phyloP scores from a whole-genome alignment of 2,329 filamentous ascomycete genomes.

The Chaetomiaceae sp. region DNA sequence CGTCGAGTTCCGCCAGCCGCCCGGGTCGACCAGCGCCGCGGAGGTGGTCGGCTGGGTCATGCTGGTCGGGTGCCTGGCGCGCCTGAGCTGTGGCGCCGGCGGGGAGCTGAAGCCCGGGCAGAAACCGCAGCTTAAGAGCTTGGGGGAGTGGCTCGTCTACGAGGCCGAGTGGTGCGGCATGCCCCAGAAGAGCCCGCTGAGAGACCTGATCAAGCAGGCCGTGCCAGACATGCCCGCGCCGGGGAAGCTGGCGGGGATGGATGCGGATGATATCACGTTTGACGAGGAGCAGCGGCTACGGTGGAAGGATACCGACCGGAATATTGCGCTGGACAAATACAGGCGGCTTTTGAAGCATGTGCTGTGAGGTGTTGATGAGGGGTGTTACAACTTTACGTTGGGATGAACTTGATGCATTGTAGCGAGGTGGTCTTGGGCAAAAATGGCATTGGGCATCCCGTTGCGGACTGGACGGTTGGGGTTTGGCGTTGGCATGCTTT shows the following conservation, averaged over 20 bases:
- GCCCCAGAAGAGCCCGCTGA: slow-evolving; percentile 13
- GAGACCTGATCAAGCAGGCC: slow-evolving; percentile 18
- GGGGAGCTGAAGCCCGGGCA: slow-evolving; percentile 11
- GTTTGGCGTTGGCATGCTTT: no score
- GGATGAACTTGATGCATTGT: no score
- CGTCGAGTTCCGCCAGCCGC: slow-evolving; percentile 22
- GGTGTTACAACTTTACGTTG: no score
- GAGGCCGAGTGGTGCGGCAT: slow-evolving; percentile 17
- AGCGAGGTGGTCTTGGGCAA: no score
- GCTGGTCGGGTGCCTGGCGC: slow-evolving; percentile 22
- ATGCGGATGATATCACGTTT: slow-evolving; percentile 16
- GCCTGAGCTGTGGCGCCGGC: slow-evolving; percentile 17
- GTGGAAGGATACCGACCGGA: slow-evolving; percentile 17
- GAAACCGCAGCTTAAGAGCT: slow-evolving; percentile 12
- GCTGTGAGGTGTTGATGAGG: neutral
- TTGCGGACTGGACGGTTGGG: no score
- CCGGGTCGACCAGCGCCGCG: slow-evolving; percentile 11
- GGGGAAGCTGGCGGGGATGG: slow-evolving; percentile 7
- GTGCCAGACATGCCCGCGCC: slow-evolving; percentile 4
- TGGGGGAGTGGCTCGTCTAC: slow-evolving; percentile 21
- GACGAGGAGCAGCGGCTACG: slow-evolving; percentile 17
- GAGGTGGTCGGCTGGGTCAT: slow-evolving; percentile 21
- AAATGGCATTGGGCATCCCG: no score
- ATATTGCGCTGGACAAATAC: slow-evolving; percentile 18
- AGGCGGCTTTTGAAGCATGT: slow-evolving; percentile 11